These are phyloP conservation scores for Yamadazyma kanchanaburiensis DNA, from an alignment of 1,139 yeast genomes.

Conservation along the genomic window DNA sequence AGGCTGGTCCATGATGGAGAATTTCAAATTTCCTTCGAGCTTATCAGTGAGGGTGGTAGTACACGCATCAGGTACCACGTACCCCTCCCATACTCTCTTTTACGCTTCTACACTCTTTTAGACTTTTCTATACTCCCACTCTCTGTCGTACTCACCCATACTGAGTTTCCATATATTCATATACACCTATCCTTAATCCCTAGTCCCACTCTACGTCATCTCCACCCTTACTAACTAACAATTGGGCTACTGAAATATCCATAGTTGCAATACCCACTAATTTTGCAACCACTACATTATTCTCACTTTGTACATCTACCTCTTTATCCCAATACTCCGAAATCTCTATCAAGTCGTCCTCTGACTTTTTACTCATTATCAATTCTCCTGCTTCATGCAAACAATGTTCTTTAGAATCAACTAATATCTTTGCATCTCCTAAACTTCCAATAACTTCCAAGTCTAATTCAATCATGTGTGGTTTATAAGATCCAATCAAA, in stretches of 20 bases:
- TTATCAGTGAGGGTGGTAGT: too few species aligned
- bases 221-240: constrained; percentile 7
- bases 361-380: constrained; percentile 39
- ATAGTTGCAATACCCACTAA: constrained; percentile 60
- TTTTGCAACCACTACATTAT: constrained; percentile 42
- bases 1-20: too few species aligned
- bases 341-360: constrained; percentile 41
- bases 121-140: too few species aligned
- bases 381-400: constrained; percentile 65
- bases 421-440: constrained; percentile 40
- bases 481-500: constrained; percentile 67
- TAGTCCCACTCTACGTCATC: background rate
- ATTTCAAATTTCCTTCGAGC: too few species aligned
- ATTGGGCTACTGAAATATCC: constrained; percentile 51
- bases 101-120: too few species aligned
- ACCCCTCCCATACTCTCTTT: too few species aligned
- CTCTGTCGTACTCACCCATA: too few species aligned
- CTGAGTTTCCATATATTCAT: too few species aligned
- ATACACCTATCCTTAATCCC: too few species aligned
- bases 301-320: constrained; percentile 7
- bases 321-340: constrained; percentile 26
- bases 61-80: too few species aligned
- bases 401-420: constrained; percentile 58
- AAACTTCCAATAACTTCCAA: constrained; percentile 29
- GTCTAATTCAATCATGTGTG: constrained; percentile 66